A percentile compares a stretch with the other conserved stretches of the same genome.
phyloP scores from a whole-genome alignment of 192 early-diverging fungal genomes.

The Linnemannia schmuckeri region DNA sequence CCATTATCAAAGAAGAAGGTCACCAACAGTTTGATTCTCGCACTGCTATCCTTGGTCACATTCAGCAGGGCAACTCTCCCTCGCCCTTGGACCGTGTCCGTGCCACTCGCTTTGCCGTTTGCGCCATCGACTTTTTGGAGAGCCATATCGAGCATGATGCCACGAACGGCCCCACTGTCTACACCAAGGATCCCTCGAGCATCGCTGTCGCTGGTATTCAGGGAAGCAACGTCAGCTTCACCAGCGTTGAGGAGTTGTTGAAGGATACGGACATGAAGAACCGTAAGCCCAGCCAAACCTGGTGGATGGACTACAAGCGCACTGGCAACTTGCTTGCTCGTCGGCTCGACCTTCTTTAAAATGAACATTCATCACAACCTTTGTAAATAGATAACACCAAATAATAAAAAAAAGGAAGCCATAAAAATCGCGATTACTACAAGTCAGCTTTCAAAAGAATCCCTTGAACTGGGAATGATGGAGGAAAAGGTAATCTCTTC shows the following conservation, averaged over 20 bases:
- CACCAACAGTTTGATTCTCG: slow-evolving; percentile 90
- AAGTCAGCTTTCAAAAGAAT: background rate
- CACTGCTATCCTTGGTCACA: slow-evolving; percentile 92
- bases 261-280: slow-evolving; percentile 84
- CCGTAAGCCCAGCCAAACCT: slow-evolving; percentile 75
- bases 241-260: slow-evolving; percentile 60
- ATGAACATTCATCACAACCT: background rate
- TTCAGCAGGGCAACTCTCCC: slow-evolving; percentile 95
- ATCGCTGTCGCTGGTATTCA: slow-evolving; percentile 86
- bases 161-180: slow-evolving; percentile 67
- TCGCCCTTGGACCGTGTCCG: slow-evolving; percentile 96
- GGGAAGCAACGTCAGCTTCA: slow-evolving; percentile 81
- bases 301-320: slow-evolving; percentile 77
- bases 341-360: slow-evolving; percentile 27
- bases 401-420: background rate
- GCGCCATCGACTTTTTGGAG: slow-evolving; percentile 89
- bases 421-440: background rate
- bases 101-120: slow-evolving; percentile 88
- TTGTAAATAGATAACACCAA: slow-evolving; percentile 1
- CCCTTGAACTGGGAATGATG: background rate
- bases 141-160: slow-evolving; percentile 57
- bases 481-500: background rate
- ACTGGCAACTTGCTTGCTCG: slow-evolving; percentile 71
- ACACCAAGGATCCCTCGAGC: slow-evolving; percentile 69
- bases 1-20: slow-evolving; percentile 90